Evolutionary conservation across 345 rosid genomes (phyloP), one percentile per base, ranked within the genome.

Genomic region (Linum lewisii): DNA sequence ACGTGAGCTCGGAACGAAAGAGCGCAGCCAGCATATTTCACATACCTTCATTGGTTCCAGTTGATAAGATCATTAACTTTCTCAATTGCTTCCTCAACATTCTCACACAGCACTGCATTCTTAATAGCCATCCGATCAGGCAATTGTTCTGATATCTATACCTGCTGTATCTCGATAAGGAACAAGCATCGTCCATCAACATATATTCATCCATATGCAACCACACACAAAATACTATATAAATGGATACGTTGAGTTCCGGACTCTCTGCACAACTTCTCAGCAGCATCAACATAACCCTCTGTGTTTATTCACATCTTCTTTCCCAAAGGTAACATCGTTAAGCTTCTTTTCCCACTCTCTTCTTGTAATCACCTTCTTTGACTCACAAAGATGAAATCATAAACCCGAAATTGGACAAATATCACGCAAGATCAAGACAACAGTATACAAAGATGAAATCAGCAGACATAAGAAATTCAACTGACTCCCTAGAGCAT

Each of bases 311-410:
- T 85, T 90, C 97, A 90, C 85, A 65, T 94, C 99, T 70, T 87
- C 95, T 83, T 94, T 94, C 75, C 87, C 81, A 60, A 84, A 80
- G 75, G 76, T 84, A 7, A 90, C 88, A 63, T 85, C 90, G 64
- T 82, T 87, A 18, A 94, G 86, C 74, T 81, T 94, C 85, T 79
- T 94, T 59, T 90, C 96, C 99, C 99, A 90, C 49, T 87, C 99
- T 32, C 79, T 92, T 69, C 83, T 76, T 16, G 89, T 81, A 7
- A 84, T 78, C 71, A 84, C 79, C 75, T 84, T 87, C 76, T 84
- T 84, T 2, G 92, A 77, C 15, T 74, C 67, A 24, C 21, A 60
- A 22, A 21, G n/a, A n/a, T n/a, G n/a, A n/a, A n/a, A n/a, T n/a
- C n/a, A 18, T 10, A 29, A 8, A 3, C 34, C n/a, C 15, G 4